Base-by-base conservation (phyloP, 192 early-diverging fungal genomes). In the Rhizophagus sp. region DNA sequence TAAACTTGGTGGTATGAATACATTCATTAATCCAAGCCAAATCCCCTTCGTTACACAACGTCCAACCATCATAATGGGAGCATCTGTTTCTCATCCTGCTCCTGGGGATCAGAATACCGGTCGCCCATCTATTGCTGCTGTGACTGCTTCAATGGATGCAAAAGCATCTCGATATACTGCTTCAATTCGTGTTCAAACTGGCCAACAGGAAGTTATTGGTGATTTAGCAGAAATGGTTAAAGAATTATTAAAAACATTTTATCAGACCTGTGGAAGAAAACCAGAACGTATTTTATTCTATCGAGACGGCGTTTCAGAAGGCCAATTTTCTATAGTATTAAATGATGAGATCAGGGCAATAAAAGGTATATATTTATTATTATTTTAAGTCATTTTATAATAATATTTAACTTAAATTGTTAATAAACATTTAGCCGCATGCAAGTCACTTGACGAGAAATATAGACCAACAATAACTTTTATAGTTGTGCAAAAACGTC, bases 1-100 rank as follows among this genome's bases (percentile, higher is more conserved):
- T 52, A 97, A 98, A 88, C 89, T 98, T 11, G 95, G 96, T 95
- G 52, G 52, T 49, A 92, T 91, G 86, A 97, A 97, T 85, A 87
- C 91, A 34, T 91, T 87, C 80, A 82, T 98, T 49, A 79, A 75
- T 0, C 83, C 83, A 25, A 50, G 80, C 12, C 85, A 93, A 64
- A 86, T 93, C 11, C 91, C 91, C 0, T 94, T 97, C 19, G 6
- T 57, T 57, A 57, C 52, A 19, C 15, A 57, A 57, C 52, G 52
- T 6, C 52, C 52, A 19, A 57, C 52, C 5, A 57, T 57, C 4
- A 5, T 57, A 57, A 22, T 57, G 15, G 52, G 17, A 6, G 52
- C 52, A 57, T 0, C 0, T 19, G 4, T 57, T 19, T 6, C 19
- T 6, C 52, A 57, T 4, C 52, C 52, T 57, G 19, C 19, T 57